Evolutionary conservation across 306 rosid genomes (phyloP).

Genomic region (Canavalia gladiata): DNA sequence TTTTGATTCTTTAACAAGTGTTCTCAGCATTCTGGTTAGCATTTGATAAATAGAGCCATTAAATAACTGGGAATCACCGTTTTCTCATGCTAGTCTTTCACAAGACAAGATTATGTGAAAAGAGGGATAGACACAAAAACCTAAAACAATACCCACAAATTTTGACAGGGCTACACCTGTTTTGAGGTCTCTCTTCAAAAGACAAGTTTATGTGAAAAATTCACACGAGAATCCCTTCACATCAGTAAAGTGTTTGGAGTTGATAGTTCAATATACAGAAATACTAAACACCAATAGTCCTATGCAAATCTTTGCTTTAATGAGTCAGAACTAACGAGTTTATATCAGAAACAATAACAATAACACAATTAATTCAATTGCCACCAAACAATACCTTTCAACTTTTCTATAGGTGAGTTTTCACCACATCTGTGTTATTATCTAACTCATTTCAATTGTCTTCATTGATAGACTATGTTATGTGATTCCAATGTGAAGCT

Average conservation of each 20-base stretch:
- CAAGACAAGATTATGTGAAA: background rate
- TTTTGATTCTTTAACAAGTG: too few relatives aligned
- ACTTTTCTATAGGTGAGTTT: background rate
- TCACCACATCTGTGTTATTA: background rate
- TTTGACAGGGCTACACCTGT: background rate
- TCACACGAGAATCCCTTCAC: background rate
- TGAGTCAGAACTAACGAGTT: background rate
- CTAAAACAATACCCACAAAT: background rate
- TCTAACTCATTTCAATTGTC: constrained; percentile 12
- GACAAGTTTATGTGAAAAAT: background rate
- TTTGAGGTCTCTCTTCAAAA: too few relatives aligned
- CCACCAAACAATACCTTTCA: background rate
- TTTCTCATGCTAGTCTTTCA: background rate
- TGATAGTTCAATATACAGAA: background rate
- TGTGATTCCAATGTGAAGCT: background rate
- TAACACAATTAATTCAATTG: constrained; percentile 6
- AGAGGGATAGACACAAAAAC: background rate
- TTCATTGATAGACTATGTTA: background rate
- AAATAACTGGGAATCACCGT: constrained; percentile 8
- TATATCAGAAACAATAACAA: constrained; percentile 11
- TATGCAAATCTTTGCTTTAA: background rate
- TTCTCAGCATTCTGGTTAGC: too few relatives aligned
- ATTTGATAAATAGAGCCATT: background rate
- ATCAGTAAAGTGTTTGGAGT: background rate
- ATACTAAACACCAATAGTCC: background rate